phyloP scores from a whole-genome alignment of 805 yeast genomes.

The Citeromyces nyonsensis region DNA sequence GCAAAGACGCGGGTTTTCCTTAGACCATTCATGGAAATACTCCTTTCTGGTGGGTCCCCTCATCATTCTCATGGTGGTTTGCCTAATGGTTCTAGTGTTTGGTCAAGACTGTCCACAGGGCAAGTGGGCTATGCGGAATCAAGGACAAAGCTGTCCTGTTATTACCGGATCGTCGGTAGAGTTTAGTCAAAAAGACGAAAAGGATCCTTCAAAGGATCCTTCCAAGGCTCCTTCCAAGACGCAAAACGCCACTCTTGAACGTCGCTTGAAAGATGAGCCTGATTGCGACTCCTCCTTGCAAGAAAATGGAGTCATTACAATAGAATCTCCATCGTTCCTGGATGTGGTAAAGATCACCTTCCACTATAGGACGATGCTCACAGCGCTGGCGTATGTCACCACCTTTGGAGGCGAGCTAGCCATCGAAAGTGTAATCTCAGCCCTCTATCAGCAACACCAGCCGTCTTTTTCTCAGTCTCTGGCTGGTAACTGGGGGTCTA shows the following conservation, averaged over 20 bases:
- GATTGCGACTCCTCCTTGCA: too few relatives aligned
- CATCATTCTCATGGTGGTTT: slow-evolving; percentile 12
- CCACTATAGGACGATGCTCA: slow-evolving; percentile 13
- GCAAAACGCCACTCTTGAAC: too few relatives aligned
- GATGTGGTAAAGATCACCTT: slow-evolving; percentile 7
- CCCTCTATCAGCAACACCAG: slow-evolving; percentile 7
- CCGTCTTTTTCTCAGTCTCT: slow-evolving; percentile 8
- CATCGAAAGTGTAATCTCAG: slow-evolving; percentile 11
- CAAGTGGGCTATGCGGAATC: slow-evolving; percentile 14
- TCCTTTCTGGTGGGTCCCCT: slow-evolving; percentile 16
- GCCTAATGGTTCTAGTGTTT: slow-evolving; percentile 8
- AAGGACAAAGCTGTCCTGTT: neutral
- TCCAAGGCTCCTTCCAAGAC: too few relatives aligned
- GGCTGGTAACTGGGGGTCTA: slow-evolving; percentile 16
- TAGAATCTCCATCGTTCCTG: slow-evolving; percentile 9
- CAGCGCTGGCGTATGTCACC: slow-evolving; percentile 10
- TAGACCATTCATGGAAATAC: slow-evolving; percentile 12
- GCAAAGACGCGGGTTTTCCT: slow-evolving; percentile 7
- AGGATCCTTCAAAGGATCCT: too few relatives aligned
- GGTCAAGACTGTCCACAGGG: slow-evolving; percentile 20
- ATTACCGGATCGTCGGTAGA: too few relatives aligned
- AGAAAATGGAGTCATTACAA: slow-evolving; percentile 4
- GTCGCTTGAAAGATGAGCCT: too few relatives aligned
- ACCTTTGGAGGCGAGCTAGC: slow-evolving; percentile 17
- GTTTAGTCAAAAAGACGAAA: too few relatives aligned